phyloP scores from a whole-genome alignment of 2,329 filamentous ascomycete genomes.

The Seiridium unicorne region DNA sequence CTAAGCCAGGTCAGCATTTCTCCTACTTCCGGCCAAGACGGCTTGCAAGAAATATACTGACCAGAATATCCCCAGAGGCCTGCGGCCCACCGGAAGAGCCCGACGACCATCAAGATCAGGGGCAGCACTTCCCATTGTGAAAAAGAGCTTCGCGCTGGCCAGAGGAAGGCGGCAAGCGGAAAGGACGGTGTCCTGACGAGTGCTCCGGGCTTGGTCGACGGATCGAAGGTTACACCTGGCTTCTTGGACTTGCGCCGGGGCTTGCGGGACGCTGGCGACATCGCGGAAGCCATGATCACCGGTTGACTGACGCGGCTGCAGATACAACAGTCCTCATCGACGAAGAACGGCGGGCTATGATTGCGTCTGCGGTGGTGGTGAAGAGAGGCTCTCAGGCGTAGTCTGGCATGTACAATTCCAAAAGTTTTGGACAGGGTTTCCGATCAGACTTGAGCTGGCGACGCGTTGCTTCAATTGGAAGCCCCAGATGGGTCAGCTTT shows the following conservation, averaged over 20 bases:
- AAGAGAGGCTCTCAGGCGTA: not conserved
- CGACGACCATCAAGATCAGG: slow-evolving; percentile 83
- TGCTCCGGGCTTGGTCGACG: slow-evolving; percentile 34
- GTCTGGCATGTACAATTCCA: not conserved
- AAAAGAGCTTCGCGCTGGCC: slow-evolving; percentile 78
- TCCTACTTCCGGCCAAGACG: not conserved
- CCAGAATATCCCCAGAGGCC: slow-evolving; percentile 95
- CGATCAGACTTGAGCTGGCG: not conserved
- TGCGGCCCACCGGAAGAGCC: slow-evolving; percentile 89
- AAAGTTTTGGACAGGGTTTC: slow-evolving; percentile 13
- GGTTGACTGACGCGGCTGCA: slow-evolving; percentile 10
- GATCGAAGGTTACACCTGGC: slow-evolving; percentile 29
- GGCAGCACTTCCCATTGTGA: slow-evolving; percentile 94
- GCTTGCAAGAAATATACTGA: slow-evolving; percentile 34
- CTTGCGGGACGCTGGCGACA: slow-evolving; percentile 54
- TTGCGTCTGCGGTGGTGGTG: not conserved
- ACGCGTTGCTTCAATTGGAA: not conserved
- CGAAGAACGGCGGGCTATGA: not conserved
- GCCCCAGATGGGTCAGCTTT: not conserved
- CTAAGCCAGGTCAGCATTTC: slow-evolving; percentile 36
- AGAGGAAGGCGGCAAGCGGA: slow-evolving; percentile 89
- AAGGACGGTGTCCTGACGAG: slow-evolving; percentile 69
- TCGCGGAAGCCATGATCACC: slow-evolving; percentile 46
- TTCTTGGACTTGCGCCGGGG: slow-evolving; percentile 58
- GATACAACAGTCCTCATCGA: slow-evolving; percentile 19